Evolutionary conservation across 148 eudicot species (phyloP).

Genomic region (Euryodendron excelsum): DNA sequence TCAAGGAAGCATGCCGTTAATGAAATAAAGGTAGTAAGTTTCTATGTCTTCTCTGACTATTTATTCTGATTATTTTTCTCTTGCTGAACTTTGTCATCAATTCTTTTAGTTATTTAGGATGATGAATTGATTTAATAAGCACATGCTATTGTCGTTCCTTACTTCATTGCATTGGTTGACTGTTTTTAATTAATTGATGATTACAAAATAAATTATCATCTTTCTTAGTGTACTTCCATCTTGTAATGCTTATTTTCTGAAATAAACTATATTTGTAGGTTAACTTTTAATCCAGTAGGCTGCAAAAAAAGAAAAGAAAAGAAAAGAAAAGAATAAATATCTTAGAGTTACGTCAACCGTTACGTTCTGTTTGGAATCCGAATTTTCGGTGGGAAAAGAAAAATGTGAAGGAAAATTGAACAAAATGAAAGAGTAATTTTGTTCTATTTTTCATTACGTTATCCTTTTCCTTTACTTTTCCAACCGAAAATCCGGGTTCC

Average conservation of each 20-base stretch:
- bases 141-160: not conserved
- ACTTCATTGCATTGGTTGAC: not conserved
- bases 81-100: not conserved
- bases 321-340: not conserved
- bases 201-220: not conserved
- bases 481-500: too few relatives aligned
- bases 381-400: too few relatives aligned
- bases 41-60: conserved; percentile 7
- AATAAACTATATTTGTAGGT: not conserved
- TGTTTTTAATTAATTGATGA: not conserved
- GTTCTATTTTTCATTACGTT: too few relatives aligned
- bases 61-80: conserved; percentile 8
- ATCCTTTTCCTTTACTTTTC: too few relatives aligned
- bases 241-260: not conserved
- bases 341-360: not conserved
- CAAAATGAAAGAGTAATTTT: too few relatives aligned
- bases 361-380: too few relatives aligned
- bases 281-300: not conserved
- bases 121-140: conserved; percentile 6
- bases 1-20: conserved; percentile 86
- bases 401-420: too few relatives aligned
- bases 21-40: conserved; percentile 87
- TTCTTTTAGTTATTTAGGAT: not conserved
- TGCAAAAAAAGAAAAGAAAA: not conserved
- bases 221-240: not conserved